Evolutionary conservation across 176 grass and related monocot species (phyloP).

Genomic region (Phoenix dactylifera): DNA sequence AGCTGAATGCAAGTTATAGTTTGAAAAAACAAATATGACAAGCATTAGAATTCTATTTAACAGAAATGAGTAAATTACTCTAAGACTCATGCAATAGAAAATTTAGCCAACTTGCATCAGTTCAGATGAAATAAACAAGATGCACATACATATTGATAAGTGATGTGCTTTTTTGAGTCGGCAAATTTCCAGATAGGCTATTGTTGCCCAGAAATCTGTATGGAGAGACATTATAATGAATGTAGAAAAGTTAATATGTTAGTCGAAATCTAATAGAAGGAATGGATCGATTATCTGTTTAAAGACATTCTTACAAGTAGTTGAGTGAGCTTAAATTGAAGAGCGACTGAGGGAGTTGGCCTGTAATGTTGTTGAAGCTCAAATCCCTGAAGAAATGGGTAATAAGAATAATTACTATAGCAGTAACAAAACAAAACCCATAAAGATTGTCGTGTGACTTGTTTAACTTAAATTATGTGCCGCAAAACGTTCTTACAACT

Average conservation of each 20-base stretch:
- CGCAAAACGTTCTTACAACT: conserved; percentile 22
- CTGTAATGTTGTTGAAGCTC: conserved; percentile 84
- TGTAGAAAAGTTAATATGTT: not conserved
- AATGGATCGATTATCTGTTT: too few relatives aligned
- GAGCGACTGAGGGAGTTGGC: conserved; percentile 47
- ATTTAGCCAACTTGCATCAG: too few relatives aligned
- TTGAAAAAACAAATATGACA: too few relatives aligned
- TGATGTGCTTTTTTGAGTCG: conserved; percentile 31
- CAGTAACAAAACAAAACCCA: not conserved
- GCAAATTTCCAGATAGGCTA: conserved; percentile 64
- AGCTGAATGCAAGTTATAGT: too few relatives aligned
- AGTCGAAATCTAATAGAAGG: not conserved
- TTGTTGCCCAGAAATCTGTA: conserved; percentile 91
- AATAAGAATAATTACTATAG: conserved; percentile 2
- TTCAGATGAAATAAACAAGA: not conserved
- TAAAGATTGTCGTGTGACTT: not conserved
- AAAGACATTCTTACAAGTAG: conserved; percentile 34
- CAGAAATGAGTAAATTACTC: too few relatives aligned
- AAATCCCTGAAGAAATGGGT: conserved; percentile 46
- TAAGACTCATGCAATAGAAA: too few relatives aligned
- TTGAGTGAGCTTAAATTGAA: conserved; percentile 30
- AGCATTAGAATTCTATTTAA: too few relatives aligned
- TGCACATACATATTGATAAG: conserved; percentile 49
- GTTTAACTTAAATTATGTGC: too few relatives aligned
- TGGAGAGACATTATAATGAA: not conserved